Percentiles rank a stretch among this genome's conserved stretches.
These are phyloP conservation scores for Diplodia corticola DNA, from an alignment of 2,329 filamentous ascomycete genomes.

Conservation along the genomic window DNA sequence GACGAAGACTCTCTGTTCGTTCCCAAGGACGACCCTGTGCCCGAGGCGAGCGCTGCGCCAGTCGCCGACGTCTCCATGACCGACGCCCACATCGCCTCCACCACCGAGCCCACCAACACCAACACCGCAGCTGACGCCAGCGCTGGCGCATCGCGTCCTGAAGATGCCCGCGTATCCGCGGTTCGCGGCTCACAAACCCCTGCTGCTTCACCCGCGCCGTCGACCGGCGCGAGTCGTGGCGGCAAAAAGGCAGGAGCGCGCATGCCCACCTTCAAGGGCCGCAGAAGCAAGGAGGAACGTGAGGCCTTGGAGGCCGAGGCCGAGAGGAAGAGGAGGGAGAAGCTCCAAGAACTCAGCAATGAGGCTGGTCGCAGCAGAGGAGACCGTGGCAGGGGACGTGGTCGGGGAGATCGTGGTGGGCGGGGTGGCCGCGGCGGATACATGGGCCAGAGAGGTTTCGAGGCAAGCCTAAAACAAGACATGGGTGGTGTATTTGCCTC, in stretches of 20 bases:
- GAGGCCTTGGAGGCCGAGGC: slow-evolving; percentile 45
- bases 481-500: slow-evolving; percentile 17
- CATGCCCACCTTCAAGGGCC: slow-evolving; percentile 46
- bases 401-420: slow-evolving; percentile 32
- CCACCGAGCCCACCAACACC: not conserved
- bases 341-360: slow-evolving; percentile 38
- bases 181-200: slow-evolving; percentile 14
- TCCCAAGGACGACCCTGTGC: slow-evolving; percentile 23
- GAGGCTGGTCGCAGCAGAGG: slow-evolving; percentile 30
- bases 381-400: slow-evolving; percentile 29
- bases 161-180: not conserved
- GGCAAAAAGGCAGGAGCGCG: slow-evolving; percentile 31
- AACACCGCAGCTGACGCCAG: not conserved
- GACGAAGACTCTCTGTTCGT: slow-evolving; percentile 26
- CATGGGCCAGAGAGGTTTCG: slow-evolving; percentile 29
- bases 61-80: slow-evolving; percentile 18
- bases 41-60: not conserved
- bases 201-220: slow-evolving; percentile 29
- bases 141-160: slow-evolving; percentile 8
- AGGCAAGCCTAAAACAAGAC: slow-evolving; percentile 3
- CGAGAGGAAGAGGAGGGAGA: slow-evolving; percentile 40
- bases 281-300: slow-evolving; percentile 47
- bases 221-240: slow-evolving; percentile 33
- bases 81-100: not conserved
- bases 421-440: slow-evolving; percentile 45